Evolutionary conservation across 345 rosid genomes (phyloP).

Genomic region (Arabidopsis suecica): DNA sequence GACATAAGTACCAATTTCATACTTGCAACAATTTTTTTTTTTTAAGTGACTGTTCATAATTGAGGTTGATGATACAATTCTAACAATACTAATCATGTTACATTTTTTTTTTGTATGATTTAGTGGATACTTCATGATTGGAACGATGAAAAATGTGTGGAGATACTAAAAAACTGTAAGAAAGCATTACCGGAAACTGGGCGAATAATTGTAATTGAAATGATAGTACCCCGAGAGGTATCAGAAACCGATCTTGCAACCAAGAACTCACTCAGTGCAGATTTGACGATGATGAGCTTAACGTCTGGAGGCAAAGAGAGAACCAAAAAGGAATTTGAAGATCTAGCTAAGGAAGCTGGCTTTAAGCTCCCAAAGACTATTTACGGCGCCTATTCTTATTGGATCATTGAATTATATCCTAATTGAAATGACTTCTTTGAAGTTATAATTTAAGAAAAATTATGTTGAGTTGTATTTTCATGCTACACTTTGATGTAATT

Average conservation of each 20-base stretch:
- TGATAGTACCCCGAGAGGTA: not conserved
- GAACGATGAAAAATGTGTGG: slow-evolving; percentile 20
- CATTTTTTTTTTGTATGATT: not conserved
- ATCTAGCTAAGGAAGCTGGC: slow-evolving; percentile 10
- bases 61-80: too few species aligned
- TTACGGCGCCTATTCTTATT: slow-evolving; percentile 24
- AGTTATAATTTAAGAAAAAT: too few species aligned
- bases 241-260: slow-evolving; percentile 11
- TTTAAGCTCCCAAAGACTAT: slow-evolving; percentile 1
- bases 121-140: slow-evolving; percentile 20
- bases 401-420: slow-evolving; percentile 25
- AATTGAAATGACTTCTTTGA: not conserved
- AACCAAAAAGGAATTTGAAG: slow-evolving; percentile 17
- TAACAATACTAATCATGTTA: too few species aligned
- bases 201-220: not conserved
- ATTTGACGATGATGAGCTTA: not conserved
- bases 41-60: too few species aligned
- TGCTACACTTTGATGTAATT: too few species aligned
- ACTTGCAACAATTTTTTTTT: too few species aligned
- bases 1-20: too few species aligned
- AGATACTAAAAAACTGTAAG: slow-evolving; percentile 20
- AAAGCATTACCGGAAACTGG: slow-evolving; percentile 17
- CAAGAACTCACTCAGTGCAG: not conserved
- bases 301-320: slow-evolving; percentile 20
- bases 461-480: too few species aligned